Evolutionary conservation across 108 stramenopile species (phyloP).

Genomic region (Cyclotella kingstonii): DNA sequence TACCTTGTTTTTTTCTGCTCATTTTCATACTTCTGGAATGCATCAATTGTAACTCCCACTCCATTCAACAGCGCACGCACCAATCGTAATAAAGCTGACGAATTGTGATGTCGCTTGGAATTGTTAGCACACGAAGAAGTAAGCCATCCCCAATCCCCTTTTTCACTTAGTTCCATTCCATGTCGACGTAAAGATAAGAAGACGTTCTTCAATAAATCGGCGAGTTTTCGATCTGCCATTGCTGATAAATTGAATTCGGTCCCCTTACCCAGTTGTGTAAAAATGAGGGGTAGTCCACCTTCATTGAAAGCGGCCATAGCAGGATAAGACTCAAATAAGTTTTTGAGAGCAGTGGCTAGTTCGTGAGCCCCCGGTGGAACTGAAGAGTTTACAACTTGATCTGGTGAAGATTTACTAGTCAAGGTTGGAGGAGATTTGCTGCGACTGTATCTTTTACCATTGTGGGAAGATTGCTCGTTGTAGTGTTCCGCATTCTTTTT

Average conservation of each 20-base stretch:
- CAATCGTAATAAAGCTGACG: slow-evolving; percentile 38
- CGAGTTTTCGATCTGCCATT: slow-evolving; percentile 43
- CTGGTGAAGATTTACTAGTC: slow-evolving; percentile 8
- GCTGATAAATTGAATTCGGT: slow-evolving; percentile 43
- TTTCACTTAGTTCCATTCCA: slow-evolving; percentile 28
- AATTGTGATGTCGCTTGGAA: slow-evolving; percentile 12
- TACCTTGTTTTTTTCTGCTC: slow-evolving; percentile 16
- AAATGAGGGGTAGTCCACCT: slow-evolving; percentile 39
- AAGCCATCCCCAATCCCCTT: slow-evolving; percentile 39
- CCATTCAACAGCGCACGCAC: slow-evolving; percentile 63
- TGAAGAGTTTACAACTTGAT: slow-evolving; percentile 14
- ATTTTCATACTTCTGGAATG: slow-evolving; percentile 41
- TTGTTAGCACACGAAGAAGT: neutral
- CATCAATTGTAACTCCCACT: slow-evolving; percentile 62
- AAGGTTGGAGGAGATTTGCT: neutral
- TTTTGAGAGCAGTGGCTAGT: slow-evolving; percentile 32
- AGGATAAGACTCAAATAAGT: slow-evolving; percentile 37
- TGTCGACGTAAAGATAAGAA: slow-evolving; percentile 27
- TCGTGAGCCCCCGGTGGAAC: slow-evolving; percentile 44
- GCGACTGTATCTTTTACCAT: neutral
- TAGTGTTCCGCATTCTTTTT: slow-evolving; percentile 14
- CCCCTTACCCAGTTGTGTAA: slow-evolving; percentile 34
- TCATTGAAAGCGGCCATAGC: slow-evolving; percentile 39
- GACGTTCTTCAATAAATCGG: slow-evolving; percentile 32
- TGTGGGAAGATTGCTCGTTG: neutral